phyloP scores from a whole-genome alignment of 371 early-diverging fungal species.

The Circinella minor region DNA sequence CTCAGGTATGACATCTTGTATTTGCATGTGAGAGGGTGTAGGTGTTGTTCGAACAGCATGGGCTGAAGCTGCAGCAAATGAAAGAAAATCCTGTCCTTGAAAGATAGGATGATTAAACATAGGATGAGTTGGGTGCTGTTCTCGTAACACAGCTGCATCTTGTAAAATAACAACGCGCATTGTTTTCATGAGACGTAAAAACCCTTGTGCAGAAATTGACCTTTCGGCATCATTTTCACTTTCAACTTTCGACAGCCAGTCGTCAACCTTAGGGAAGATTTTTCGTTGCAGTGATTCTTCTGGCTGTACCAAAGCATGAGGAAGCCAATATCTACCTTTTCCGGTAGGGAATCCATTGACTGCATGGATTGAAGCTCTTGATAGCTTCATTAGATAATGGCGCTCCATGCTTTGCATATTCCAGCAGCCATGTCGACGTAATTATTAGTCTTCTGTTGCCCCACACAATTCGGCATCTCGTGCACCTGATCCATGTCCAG shows the following conservation, averaged over 20 bases:
- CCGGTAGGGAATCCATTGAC: not conserved
- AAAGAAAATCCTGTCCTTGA: not conserved
- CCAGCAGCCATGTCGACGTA: not conserved
- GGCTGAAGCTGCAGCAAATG: not conserved
- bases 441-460: not conserved
- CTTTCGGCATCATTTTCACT: not conserved
- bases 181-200: not conserved
- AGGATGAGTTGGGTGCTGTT: not conserved
- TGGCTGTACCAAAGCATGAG: not conserved
- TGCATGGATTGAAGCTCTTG: not conserved
- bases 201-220: not conserved
- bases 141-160: not conserved
- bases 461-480: not conserved
- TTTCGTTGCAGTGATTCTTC: not conserved
- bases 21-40: not conserved
- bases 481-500: not conserved
- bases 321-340: not conserved
- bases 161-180: not conserved
- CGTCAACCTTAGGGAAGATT: not conserved
- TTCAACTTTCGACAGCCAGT: not conserved
- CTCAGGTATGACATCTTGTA: not conserved
- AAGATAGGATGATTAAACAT: not conserved
- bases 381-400: not conserved
- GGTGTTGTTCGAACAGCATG: not conserved
- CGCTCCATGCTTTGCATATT: slow-evolving; percentile 2